These are phyloP conservation scores for Amylostereum areolatum DNA, from an alignment of 1,284 basidiomycete genomes.

Conservation along the genomic window DNA sequence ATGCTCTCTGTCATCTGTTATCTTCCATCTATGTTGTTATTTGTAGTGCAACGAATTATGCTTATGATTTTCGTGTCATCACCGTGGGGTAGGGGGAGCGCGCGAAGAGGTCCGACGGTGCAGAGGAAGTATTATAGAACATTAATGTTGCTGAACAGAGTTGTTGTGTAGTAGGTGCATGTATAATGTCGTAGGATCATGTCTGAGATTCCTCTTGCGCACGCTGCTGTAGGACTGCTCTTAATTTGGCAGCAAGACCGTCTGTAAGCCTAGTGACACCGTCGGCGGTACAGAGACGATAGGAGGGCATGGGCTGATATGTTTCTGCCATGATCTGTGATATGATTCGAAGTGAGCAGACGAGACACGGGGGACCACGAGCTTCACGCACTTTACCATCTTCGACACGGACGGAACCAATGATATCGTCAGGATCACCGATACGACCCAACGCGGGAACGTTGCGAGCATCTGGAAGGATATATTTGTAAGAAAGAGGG, in stretches of 20 bases:
- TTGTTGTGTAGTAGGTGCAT: background rate
- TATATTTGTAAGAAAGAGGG: background rate
- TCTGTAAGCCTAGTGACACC: slow-evolving; percentile 60
- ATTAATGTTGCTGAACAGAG: too few relatives aligned
- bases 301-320: slow-evolving; percentile 76
- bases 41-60: too few relatives aligned
- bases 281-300: slow-evolving; percentile 67
- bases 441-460: slow-evolving; percentile 65
- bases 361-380: background rate
- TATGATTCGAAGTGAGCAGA: background rate
- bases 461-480: slow-evolving; percentile 56
- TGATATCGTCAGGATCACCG: slow-evolving; percentile 76
- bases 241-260: slow-evolving; percentile 47
- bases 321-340: slow-evolving; percentile 60
- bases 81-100: too few relatives aligned
- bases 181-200: background rate
- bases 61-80: too few relatives aligned
- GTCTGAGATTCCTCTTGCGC: slow-evolving; percentile 12
- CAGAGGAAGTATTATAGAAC: too few relatives aligned
- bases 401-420: slow-evolving; percentile 67
- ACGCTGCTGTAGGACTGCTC: slow-evolving; percentile 24
- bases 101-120: too few relatives aligned
- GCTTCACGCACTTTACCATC: slow-evolving; percentile 49
- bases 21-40: too few relatives aligned
- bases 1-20: too few relatives aligned